Evolutionary conservation across 805 yeast species (phyloP).

Genomic region (Ogataea trehalophila): DNA sequence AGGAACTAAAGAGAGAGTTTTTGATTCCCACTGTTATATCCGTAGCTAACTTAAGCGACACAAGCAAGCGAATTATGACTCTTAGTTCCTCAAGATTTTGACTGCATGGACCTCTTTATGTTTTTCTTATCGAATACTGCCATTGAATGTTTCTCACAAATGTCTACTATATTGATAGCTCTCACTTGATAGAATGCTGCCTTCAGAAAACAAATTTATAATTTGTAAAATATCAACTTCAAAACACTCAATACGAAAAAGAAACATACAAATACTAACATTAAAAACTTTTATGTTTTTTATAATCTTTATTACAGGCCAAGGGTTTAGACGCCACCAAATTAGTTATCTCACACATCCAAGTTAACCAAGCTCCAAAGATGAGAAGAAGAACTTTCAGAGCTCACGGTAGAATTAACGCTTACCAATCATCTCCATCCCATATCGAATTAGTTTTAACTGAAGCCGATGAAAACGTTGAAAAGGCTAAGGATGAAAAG

Average conservation of each 20-base stretch:
- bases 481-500: conserved; percentile 62
- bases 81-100: too few species aligned
- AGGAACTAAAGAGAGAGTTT: too few species aligned
- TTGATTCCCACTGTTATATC: too few species aligned
- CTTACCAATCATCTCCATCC: conserved; percentile 97
- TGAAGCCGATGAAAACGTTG: conserved; percentile 91
- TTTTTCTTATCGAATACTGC: too few species aligned
- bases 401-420: conserved; percentile 99
- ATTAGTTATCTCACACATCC: conserved; percentile 95
- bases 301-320: conserved; percentile 38
- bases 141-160: too few species aligned
- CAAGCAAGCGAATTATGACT: too few species aligned
- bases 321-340: conserved; percentile 96
- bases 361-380: conserved; percentile 99
- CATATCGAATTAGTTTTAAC: conserved; percentile 97
- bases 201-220: not conserved
- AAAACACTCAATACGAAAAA: not conserved
- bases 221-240: not conserved
- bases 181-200: too few species aligned
- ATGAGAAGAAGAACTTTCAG: conserved; percentile 99
- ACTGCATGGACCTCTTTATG: too few species aligned
- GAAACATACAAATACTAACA: conserved; percentile 13
- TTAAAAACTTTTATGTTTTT: conserved; percentile 2
- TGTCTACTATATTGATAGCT: too few species aligned
- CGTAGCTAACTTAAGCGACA: too few species aligned